A percentile compares a stretch with the other conserved stretches of the same genome.
Conservation (phyloP, 768 basidiomycete species). For the Cytidiella melzeri region DNA sequence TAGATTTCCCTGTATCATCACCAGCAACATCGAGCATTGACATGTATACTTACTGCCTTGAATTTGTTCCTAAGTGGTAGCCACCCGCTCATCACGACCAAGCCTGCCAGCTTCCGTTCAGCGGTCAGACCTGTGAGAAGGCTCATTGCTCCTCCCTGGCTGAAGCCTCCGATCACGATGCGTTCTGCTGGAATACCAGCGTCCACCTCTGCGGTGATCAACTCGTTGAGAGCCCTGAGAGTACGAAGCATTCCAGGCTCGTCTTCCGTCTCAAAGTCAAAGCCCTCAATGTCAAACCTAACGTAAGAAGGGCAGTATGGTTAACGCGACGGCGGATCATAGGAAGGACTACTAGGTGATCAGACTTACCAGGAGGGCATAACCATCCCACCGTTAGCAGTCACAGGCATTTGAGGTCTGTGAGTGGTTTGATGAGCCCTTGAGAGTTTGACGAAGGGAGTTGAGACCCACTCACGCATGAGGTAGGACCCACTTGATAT, state of each 20-base stretch:
- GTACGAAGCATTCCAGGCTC: slow-evolving; percentile 69
- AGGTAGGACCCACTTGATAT: slow-evolving; percentile 89
- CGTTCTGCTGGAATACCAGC: slow-evolving; percentile 60
- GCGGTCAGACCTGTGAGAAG: slow-evolving; percentile 69
- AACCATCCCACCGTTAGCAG: slow-evolving; percentile 62
- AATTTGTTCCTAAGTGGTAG: slow-evolving; percentile 62
- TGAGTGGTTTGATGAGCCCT: background rate
- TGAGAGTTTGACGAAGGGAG: background rate
- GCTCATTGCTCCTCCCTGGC: slow-evolving; percentile 77
- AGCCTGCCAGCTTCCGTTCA: slow-evolving; percentile 63
- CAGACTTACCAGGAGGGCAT: slow-evolving; percentile 70
- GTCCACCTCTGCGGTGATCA: slow-evolving; percentile 73
- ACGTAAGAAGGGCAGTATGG: background rate
- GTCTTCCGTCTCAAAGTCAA: slow-evolving; percentile 56
- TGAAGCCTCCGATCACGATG: slow-evolving; percentile 86
- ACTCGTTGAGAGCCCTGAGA: slow-evolving; percentile 50
- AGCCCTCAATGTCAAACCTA: slow-evolving; percentile 76
- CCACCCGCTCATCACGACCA: slow-evolving; percentile 76
- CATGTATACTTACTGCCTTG: slow-evolving; percentile 46
- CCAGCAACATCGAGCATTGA: background rate
- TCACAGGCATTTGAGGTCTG: slow-evolving; percentile 57
- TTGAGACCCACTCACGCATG: slow-evolving; percentile 51
- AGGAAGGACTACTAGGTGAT: background rate
- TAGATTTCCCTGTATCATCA: too few species aligned
- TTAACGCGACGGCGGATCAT: background rate